Base-by-base conservation (phyloP, 768 basidiomycete species). In the Leccinellum albellum region DNA sequence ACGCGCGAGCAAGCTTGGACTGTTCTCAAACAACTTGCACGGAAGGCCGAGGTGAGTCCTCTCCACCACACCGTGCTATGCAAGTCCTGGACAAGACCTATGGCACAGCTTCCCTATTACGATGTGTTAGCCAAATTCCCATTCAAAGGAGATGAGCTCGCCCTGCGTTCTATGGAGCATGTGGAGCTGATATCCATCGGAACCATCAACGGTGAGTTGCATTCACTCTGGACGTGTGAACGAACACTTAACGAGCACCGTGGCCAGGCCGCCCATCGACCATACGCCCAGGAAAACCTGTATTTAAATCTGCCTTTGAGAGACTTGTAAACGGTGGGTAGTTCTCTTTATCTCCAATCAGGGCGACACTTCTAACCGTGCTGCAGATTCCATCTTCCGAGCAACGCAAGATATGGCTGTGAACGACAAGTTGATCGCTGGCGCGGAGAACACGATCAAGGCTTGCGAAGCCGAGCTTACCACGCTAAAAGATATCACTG, bases 231-330 rank as follows among this genome's bases (percentile, higher is more conserved):
- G 35, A 23, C 23, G 1, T 20, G 2, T n/a, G 10, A n/a, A 26
- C 13, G 21, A 8, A 3, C 10, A 14, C 6, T 9, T 33, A 13
- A 14, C 56, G 28, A 58, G n/a, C 17, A 12, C 32, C 0, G n/a
- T 47, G 14, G 14, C 10, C 33, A 89, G 94, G 94, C 29, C 86
- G 92, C 15, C 91, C 95, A 1, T 86, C 91, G 2, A 80, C 78
- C 2, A 89, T 98, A 62, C 80, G 83, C 46, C 92, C 97, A 1
- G 97, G 97, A 28, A 94, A 89, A 71, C 97, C 97, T 0, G 85
- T 98, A 0, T 89, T 90, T 67, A 82, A 82, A 73, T 88, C 84
- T 65, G 92, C 91, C 5, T 99, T 97, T 69, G 80, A 91, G 62
- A 80, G 84, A 42, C 79, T 98, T 2, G 88, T 89, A 0, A 76